These are phyloP conservation scores for Neurospora sp. DNA, from an alignment of 2,329 filamentous ascomycete species.

Conservation along the genomic window DNA sequence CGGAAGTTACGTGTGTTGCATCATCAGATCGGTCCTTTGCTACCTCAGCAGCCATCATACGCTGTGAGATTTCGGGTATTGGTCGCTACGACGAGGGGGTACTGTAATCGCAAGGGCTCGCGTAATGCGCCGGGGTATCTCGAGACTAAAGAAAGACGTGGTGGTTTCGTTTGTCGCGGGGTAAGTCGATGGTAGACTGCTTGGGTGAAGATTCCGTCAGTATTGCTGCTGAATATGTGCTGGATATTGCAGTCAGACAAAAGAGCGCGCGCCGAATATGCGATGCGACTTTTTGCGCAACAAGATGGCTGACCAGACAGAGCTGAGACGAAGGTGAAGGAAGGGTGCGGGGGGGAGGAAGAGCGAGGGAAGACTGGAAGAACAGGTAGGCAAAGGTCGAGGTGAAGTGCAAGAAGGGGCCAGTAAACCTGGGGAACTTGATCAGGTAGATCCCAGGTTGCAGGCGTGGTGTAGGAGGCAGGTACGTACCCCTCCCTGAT, in stretches of 20 bases:
- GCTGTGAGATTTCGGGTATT: constrained; percentile 32
- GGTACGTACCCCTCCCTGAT: background rate
- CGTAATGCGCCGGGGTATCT: constrained; percentile 11
- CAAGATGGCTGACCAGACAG: background rate
- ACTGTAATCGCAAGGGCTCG: background rate
- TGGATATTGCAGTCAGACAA: background rate
- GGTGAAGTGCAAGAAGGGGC: background rate
- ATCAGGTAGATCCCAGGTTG: background rate
- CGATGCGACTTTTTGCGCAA: background rate
- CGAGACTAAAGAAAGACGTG: background rate
- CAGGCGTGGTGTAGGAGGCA: background rate
- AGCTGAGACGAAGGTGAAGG: background rate
- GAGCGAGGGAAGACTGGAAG: no score
- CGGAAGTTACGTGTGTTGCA: constrained; percentile 37
- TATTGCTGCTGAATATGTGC: background rate
- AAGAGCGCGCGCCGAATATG: background rate
- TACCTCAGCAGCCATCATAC: constrained; percentile 58
- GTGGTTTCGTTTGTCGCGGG: background rate
- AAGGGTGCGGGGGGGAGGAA: background rate
- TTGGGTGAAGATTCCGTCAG: background rate
- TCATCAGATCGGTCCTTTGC: constrained; percentile 43
- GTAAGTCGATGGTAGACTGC: background rate
- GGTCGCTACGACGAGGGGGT: constrained; percentile 8
- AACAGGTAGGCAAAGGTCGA: background rate
- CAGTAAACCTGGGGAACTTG: background rate